Evolutionary conservation across 352 stramenopile species (phyloP), one percentile per base, ranked within the genome.

Genomic region (Globisporangium rhizosaccharum): DNA sequence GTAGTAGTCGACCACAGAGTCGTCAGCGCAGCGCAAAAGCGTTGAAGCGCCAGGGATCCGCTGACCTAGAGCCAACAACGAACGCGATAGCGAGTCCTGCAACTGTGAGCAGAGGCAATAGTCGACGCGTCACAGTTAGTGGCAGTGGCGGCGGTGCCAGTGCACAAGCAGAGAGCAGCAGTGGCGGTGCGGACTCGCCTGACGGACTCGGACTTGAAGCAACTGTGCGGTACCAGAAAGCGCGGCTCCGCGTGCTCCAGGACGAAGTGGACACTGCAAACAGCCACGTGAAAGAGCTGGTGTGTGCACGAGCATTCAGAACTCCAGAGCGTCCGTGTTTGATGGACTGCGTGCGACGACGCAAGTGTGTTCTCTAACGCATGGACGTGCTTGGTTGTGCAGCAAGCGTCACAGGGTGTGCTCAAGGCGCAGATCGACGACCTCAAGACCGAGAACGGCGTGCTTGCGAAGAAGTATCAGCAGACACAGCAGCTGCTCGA

Each of bases 201-300:
- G 70, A 83, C 52, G 78, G 76, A 45, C 64, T 88, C 0, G 72
- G 81, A 2, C 51, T 85, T 0, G 82, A 90, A 42, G 73, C 79
- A 23, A 87, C 83, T 0, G 54, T 91, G 15, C 70, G 83, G 23
- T 89, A 88, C 53, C 83, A 92, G 53, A 90, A 90, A 65, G 79
- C 81, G 3, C 70, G 82, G 11, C 59, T 92, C 9, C 81, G 77
- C 10, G 70, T 92, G 23, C 68, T 92, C 12, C 81, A 92, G 54
- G 79, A 90, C 39, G 79, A 91, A 60, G 67, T 72, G 26, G 81
- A 89, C 17, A 49, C 55, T n/a, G 67, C 75, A 0, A 67, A 62
- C 4, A 55, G 57, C 8, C 66, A 75, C 41, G 57, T 72, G 33
- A 66, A 87, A 42, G 55, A 82, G 49, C 58, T 87, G 78, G 76